Evolutionary conservation across 192 early-diverging fungal species (phyloP).

Genomic region (Mortierella claussenii): DNA sequence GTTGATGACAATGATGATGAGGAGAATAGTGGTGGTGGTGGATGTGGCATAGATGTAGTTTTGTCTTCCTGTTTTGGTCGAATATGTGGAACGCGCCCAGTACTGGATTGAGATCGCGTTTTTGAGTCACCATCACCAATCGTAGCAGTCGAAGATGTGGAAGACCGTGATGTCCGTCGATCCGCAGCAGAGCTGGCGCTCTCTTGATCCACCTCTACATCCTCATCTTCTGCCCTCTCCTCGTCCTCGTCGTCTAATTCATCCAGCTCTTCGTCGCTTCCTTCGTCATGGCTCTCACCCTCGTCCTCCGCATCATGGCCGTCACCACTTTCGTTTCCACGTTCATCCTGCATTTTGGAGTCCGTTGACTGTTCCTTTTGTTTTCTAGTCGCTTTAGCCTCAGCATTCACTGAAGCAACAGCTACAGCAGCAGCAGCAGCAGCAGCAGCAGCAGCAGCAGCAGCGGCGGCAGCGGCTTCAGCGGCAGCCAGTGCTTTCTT

Average conservation of each 20-base stretch:
- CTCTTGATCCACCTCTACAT: background rate
- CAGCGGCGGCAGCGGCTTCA: background rate
- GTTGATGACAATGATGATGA: no score
- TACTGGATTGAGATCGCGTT: no score
- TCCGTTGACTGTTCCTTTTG: background rate
- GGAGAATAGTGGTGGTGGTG: background rate
- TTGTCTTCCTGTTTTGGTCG: background rate
- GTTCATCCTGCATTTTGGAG: background rate
- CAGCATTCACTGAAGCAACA: no score
- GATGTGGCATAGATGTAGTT: background rate
- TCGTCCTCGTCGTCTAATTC: background rate
- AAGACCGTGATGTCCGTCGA: background rate
- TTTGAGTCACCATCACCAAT: no score
- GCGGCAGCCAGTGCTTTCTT: constrained; percentile 17
- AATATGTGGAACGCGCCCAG: no score
- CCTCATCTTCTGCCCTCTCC: background rate
- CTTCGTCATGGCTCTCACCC: constrained; percentile 1
- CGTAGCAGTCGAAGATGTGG: background rate
- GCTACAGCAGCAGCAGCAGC: no score
- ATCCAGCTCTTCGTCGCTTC: background rate
- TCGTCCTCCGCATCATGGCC: constrained; percentile 2
- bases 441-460: no score
- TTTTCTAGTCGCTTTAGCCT: background rate
- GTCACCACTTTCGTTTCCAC: background rate
- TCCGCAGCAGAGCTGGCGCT: no score